phyloP scores from a whole-genome alignment of 129 eudicot species.

The Glebionis coronaria region DNA sequence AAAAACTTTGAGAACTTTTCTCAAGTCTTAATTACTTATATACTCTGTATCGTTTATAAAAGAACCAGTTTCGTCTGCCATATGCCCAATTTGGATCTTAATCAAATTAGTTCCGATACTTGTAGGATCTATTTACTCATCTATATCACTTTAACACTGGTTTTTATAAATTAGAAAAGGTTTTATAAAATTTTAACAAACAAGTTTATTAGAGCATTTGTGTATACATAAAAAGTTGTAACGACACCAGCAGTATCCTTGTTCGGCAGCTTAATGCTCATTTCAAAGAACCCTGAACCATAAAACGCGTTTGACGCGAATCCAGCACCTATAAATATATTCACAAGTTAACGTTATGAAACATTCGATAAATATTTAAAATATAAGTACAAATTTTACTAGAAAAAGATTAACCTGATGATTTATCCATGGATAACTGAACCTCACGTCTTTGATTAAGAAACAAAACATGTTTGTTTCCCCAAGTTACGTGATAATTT shows the following conservation, averaged over 20 bases:
- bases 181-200: background rate
- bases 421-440: slow-evolving; percentile 53
- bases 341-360: background rate
- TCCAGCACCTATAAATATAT: slow-evolving; percentile 67
- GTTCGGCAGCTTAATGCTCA: slow-evolving; percentile 66
- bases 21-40: no score
- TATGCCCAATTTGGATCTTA: no score
- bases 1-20: no score
- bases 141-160: no score
- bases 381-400: background rate
- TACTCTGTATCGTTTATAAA: no score
- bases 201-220: background rate
- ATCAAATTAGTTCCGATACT: no score
- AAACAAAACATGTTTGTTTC: slow-evolving; percentile 38
- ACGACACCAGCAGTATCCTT: slow-evolving; percentile 70
- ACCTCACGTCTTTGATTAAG: slow-evolving; percentile 35
- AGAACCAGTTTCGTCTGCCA: no score
- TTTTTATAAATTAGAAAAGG: no score
- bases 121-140: no score
- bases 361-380: background rate
- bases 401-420: slow-evolving; percentile 45
- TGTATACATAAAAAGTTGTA: slow-evolving; percentile 64
- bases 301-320: slow-evolving; percentile 59
- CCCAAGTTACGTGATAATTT: slow-evolving; percentile 61
- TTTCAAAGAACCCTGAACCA: slow-evolving; percentile 66